Conservation (phyloP, 345 rosid species). For the Microcos paniculata region DNA sequence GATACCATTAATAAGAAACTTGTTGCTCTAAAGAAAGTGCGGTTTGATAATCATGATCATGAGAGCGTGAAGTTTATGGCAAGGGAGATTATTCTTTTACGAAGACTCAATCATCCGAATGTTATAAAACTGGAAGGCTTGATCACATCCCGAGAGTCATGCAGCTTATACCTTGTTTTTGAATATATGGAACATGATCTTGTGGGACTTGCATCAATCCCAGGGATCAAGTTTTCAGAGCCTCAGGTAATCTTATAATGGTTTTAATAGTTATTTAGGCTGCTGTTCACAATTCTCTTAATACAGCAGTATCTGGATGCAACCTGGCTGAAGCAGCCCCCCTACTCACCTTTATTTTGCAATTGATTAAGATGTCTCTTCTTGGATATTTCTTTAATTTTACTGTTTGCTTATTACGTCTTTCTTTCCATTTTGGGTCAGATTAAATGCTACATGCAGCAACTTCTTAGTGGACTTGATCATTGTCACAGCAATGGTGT, state of each 20-base stretch:
- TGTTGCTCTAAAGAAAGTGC: constrained; percentile 83
- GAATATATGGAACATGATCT: constrained; percentile 99
- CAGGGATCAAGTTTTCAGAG: constrained; percentile 79
- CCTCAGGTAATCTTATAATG: constrained; percentile 65
- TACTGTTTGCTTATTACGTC: not conserved
- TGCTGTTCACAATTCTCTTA: not conserved
- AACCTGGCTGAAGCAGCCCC: not conserved
- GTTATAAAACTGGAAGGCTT: constrained; percentile 87
- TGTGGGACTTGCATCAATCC: constrained; percentile 81
- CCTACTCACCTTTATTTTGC: not conserved
- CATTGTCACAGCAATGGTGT: constrained; percentile 85
- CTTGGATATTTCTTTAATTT: not conserved
- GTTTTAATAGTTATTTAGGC: not conserved
- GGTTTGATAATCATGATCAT: constrained; percentile 74
- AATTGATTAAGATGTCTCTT: not conserved
- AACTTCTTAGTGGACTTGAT: constrained; percentile 89
- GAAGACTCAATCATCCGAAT: constrained; percentile 93
- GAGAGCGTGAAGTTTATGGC: constrained; percentile 96
- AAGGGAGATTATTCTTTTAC: constrained; percentile 75
- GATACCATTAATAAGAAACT: constrained; percentile 64
- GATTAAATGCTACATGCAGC: constrained; percentile 97
- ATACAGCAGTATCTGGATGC: not conserved
- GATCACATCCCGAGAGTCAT: constrained; percentile 74
- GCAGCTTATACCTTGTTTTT: constrained; percentile 82
- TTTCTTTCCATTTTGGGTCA: constrained; percentile 24